A percentile compares a stretch with the other conserved stretches of the same genome.
Evolutionary conservation across 306 rosid species (phyloP).

Genomic region (Lathyrus oleraceus): DNA sequence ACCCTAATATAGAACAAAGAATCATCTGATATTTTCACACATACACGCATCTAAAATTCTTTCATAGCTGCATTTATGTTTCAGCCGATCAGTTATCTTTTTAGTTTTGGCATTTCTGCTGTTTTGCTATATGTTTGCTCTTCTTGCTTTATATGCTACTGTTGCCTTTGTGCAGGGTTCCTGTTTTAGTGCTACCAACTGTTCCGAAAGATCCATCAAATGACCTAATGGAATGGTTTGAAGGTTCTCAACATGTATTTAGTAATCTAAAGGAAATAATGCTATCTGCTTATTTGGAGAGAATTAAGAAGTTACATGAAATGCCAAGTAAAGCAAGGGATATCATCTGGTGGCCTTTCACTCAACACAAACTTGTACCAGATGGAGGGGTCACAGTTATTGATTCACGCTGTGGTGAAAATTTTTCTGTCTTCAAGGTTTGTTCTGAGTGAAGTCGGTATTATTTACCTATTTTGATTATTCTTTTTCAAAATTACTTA

Average conservation of each 20-base stretch:
- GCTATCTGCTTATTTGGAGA: slow-evolving; percentile 61
- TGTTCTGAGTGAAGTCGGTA: slow-evolving; percentile 38
- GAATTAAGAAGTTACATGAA: slow-evolving; percentile 64
- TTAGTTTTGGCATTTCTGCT: slow-evolving; percentile 5
- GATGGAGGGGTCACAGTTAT: slow-evolving; percentile 78
- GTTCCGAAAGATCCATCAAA: slow-evolving; percentile 75
- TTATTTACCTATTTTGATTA: neutral
- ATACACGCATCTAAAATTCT: neutral
- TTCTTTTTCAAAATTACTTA: neutral
- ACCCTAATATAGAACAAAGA: neutral
- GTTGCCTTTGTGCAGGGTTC: slow-evolving; percentile 59
- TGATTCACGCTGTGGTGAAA: slow-evolving; percentile 96
- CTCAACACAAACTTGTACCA: slow-evolving; percentile 84
- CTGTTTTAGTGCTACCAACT: slow-evolving; percentile 81
- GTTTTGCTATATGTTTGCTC: slow-evolving; percentile 20
- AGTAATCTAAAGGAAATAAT: slow-evolving; percentile 68
- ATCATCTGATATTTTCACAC: neutral
- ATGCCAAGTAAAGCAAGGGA: slow-evolving; percentile 82
- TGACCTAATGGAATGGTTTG: slow-evolving; percentile 85
- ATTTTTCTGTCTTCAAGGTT: slow-evolving; percentile 90
- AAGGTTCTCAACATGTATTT: slow-evolving; percentile 52
- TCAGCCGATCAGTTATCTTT: neutral
- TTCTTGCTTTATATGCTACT: slow-evolving; percentile 10
- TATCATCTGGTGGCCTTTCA: slow-evolving; percentile 97
- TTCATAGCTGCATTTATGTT: slow-evolving; percentile 10